A percentile compares a stretch with the other conserved stretches of the same genome.
Evolutionary conservation across 1,139 yeast species (phyloP).

Genomic region (Yamadazyma trypodendri): DNA sequence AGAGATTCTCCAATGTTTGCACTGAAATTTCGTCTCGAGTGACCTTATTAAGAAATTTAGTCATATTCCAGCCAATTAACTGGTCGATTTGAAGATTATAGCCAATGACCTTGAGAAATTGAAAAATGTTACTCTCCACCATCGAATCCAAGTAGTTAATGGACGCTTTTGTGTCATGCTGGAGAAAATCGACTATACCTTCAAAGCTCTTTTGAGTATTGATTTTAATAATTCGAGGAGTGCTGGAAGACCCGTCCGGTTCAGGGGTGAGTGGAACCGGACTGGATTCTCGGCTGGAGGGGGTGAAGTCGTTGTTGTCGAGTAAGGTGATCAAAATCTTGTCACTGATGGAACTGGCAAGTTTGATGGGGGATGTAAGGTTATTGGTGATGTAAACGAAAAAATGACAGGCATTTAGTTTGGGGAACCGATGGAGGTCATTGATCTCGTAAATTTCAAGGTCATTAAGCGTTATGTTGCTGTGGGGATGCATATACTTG

Average conservation of each 20-base stretch:
- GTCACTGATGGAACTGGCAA: slow-evolving; percentile 21
- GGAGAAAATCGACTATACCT: slow-evolving; percentile 33
- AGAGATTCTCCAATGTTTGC: slow-evolving; percentile 14
- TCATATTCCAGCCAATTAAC: slow-evolving; percentile 25
- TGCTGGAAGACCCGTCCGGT: slow-evolving; percentile 8
- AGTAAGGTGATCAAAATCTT: slow-evolving; percentile 34
- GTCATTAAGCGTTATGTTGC: slow-evolving; percentile 22
- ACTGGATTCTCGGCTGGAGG: slow-evolving; percentile 33
- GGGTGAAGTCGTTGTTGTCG: slow-evolving; percentile 43
- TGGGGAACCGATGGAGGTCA: slow-evolving; percentile 13
- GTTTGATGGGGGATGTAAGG: slow-evolving; percentile 18
- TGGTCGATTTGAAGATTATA: slow-evolving; percentile 23
- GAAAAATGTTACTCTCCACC: slow-evolving; percentile 37
- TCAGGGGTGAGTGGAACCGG: slow-evolving; percentile 22
- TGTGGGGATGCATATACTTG: slow-evolving; percentile 18
- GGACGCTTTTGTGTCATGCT: slow-evolving; percentile 34
- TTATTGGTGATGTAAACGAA: slow-evolving; percentile 31
- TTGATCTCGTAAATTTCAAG: slow-evolving; percentile 30
- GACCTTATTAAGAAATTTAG: slow-evolving; percentile 19
- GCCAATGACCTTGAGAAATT: slow-evolving; percentile 31
- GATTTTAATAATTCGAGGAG: slow-evolving; percentile 33
- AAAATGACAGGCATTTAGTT: slow-evolving; percentile 25
- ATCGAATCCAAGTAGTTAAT: slow-evolving; percentile 28
- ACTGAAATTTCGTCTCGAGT: slow-evolving; percentile 13
- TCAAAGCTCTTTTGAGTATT: slow-evolving; percentile 27